Conservation (phyloP, 176 grass and related monocot species). For the Avena eriantha region DNA sequence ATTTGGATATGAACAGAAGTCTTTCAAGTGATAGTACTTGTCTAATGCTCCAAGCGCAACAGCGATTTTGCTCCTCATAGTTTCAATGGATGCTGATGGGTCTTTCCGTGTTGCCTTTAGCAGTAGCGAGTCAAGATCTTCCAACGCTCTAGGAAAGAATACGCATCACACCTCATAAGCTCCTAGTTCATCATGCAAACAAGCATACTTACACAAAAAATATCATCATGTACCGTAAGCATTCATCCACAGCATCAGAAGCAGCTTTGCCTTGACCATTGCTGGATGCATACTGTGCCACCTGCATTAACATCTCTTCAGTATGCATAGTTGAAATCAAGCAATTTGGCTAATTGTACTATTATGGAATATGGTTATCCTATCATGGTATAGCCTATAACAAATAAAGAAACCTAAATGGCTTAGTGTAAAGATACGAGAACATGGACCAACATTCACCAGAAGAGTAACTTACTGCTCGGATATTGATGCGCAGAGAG, state of each 20-base stretch:
- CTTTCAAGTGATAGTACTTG: constrained; percentile 51
- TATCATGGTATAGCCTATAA: not conserved
- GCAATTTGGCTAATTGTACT: not conserved
- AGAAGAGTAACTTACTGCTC: constrained; percentile 66
- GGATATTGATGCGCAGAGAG: constrained; percentile 83
- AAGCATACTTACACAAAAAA: not conserved
- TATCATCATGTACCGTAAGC: constrained; percentile 60
- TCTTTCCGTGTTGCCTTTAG: constrained; percentile 79
- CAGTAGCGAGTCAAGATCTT: constrained; percentile 89
- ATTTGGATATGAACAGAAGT: not conserved
- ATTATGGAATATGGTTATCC: not conserved
- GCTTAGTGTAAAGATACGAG: not conserved
- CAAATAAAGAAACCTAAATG: not conserved
- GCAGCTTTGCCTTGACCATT: constrained; percentile 83
- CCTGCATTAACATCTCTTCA: constrained; percentile 51
- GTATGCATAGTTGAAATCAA: not conserved
- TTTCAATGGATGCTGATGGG: constrained; percentile 64
- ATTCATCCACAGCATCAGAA: constrained; percentile 85
- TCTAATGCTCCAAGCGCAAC: constrained; percentile 79
- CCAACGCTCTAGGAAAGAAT: constrained; percentile 66
- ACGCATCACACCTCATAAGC: not conserved
- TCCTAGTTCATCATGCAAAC: not conserved
- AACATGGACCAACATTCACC: not conserved
- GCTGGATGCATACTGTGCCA: constrained; percentile 88
- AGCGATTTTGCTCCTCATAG: constrained; percentile 81